These are phyloP conservation scores for Fraxinus dipetala DNA, from an alignment of 305 asterid genomes.

Conservation along the genomic window DNA sequence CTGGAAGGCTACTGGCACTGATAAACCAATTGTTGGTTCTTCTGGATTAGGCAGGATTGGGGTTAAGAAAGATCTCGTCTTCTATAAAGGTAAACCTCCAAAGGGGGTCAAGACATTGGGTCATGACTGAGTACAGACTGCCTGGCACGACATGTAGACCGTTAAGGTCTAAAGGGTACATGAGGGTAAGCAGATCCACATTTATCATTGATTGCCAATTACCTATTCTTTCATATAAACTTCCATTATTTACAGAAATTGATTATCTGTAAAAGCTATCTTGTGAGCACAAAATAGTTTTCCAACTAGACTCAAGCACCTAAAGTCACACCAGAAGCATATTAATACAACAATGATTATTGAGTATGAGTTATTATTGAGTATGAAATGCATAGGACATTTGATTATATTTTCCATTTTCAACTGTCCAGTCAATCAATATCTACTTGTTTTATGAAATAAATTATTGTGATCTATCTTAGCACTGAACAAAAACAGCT, in stretches of 20 bases:
- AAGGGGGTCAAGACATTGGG: conserved; percentile 51
- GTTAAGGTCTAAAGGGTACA: conserved; percentile 40
- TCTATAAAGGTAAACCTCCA: conserved; percentile 55
- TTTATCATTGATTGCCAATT: neutral
- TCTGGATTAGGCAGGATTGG: conserved; percentile 43
- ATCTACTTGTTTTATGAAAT: neutral
- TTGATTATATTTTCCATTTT: neutral
- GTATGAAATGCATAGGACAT: neutral
- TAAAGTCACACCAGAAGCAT: neutral
- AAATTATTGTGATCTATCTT: neutral
- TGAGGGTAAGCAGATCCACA: conserved; percentile 43
- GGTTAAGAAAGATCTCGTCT: conserved; percentile 47
- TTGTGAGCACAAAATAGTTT: neutral
- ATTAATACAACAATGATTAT: neutral
- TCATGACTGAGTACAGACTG: conserved; percentile 57
- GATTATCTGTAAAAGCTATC: neutral
- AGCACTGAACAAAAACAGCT: neutral
- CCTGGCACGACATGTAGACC: conserved; percentile 35
- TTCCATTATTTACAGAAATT: neutral
- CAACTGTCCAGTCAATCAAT: neutral
- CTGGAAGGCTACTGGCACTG: conserved; percentile 65
- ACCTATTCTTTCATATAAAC: neutral
- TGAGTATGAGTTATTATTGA: neutral
- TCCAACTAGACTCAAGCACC: neutral
- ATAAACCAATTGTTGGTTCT: conserved; percentile 40